phyloP scores from a whole-genome alignment of 2,329 filamentous ascomycete genomes.

The Penicillium brevicompactum region DNA sequence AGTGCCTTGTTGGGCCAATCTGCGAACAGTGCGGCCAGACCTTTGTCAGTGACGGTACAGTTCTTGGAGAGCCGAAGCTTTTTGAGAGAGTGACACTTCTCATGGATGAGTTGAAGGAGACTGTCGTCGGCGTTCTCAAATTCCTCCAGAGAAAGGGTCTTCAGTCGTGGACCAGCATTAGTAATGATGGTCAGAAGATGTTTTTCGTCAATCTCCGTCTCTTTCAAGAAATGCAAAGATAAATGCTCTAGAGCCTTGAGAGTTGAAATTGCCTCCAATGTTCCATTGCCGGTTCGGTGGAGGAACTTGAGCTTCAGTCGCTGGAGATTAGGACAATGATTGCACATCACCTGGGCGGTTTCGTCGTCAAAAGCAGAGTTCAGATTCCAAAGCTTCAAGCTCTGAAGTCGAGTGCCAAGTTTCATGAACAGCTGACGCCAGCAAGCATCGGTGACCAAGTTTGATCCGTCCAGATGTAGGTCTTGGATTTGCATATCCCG shows the following conservation, averaged over 20 bases:
- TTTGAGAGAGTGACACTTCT: constrained; percentile 65
- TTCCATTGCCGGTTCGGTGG: constrained; percentile 68
- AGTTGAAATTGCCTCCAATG: constrained; percentile 65
- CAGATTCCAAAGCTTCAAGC: constrained; percentile 78
- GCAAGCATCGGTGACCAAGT: constrained; percentile 73
- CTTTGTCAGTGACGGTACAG: constrained; percentile 72
- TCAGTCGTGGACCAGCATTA: constrained; percentile 65
- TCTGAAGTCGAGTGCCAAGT: constrained; percentile 66
- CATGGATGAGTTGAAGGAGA: constrained; percentile 71
- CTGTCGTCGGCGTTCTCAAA: constrained; percentile 68
- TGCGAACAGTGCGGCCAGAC: constrained; percentile 71
- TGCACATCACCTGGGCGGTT: constrained; percentile 62
- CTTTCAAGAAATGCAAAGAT: constrained; percentile 67
- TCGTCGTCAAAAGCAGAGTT: constrained; percentile 80
- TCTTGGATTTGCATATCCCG: constrained; percentile 69
- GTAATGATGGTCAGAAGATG: constrained; percentile 64
- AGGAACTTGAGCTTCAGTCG: constrained; percentile 83
- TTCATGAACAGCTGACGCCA: constrained; percentile 72
- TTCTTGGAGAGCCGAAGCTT: constrained; percentile 85
- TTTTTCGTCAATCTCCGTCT: constrained; percentile 56
- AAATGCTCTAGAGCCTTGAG: constrained; percentile 71
- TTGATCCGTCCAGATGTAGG: constrained; percentile 80
- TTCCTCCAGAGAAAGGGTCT: constrained; percentile 74
- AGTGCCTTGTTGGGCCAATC: constrained; percentile 75
- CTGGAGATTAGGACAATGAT: constrained; percentile 67